Base-by-base conservation (phyloP, 2,329 filamentous ascomycete genomes). In the Zalaria sp. region DNA sequence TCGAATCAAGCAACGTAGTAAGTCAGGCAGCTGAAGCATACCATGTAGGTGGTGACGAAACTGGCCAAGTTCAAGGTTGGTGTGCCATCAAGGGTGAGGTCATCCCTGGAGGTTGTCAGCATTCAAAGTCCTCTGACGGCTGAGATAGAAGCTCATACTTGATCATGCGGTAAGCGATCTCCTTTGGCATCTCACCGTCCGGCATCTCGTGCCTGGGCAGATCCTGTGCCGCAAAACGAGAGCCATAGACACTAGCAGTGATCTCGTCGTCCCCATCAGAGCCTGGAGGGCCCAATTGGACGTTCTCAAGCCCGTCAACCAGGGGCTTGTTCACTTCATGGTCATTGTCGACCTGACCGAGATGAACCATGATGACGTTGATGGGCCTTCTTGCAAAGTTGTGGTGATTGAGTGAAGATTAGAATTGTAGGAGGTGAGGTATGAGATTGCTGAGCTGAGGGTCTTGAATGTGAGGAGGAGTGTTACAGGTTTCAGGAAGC, bases 41-140 rank as follows among this genome's bases (percentile, higher is more conserved):
- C 82, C 87, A 94, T 95, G 68, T 93, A 95, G 1, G 89, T 95
- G 1, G 88, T 94, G 50, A 94, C 87, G 57, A 96, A 96, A 32
- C 81, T 88, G 27, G 89, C 88, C 53, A 96, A 65, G 62, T 81
- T 85, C 48, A 93, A 73, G 71, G 87, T 89, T 5, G 87, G 86
- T 53, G 89, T 93, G 43, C 87, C 87, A 58, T 96, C 89, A 40
- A 95, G 69, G 49, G 83, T 91, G 49, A 95, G 70, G 57, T 94
- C 85, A 60, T 95, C 89, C 52, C 65, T 66, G 41, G 41, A 25
- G 6, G 11, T 9, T 34, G 38, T 48, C 40, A 47, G 44, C 38
- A 37, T 11, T 10, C 29, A 10, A 25, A 28, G 35, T 11, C 34
- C 9, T 36, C 10, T 26, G 37, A 27, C 7, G 27, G 27, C 6